Percentiles rank a stretch among this genome's conserved stretches.
These are phyloP conservation scores for Leucocoprinus birnbaumii DNA, from an alignment of 768 basidiomycete species.

Conservation along the genomic window DNA sequence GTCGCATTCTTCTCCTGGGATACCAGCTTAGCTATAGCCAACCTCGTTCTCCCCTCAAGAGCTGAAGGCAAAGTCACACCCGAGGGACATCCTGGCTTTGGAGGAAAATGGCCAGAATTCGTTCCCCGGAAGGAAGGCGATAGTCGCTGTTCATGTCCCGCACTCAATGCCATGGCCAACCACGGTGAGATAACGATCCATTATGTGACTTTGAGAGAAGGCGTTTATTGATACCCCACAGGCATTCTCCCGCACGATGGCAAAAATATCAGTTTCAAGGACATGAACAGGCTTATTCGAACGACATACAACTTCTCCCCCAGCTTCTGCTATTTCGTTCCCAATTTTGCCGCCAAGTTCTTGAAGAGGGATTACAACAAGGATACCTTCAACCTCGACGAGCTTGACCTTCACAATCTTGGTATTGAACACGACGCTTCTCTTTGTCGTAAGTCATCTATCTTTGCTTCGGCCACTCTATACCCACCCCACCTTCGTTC, in stretches of 20 bases:
- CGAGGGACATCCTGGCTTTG: conserved; percentile 50
- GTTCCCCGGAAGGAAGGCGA: conserved; percentile 55
- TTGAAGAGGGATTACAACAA: conserved; percentile 52
- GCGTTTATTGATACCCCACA: conserved; percentile 14
- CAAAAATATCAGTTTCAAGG: conserved; percentile 61
- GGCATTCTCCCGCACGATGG: conserved; percentile 72
- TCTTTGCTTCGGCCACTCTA: background rate
- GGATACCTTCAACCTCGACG: conserved; percentile 63
- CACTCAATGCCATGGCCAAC: conserved; percentile 79
- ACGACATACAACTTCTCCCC: conserved; percentile 68
- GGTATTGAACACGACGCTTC: conserved; percentile 74
- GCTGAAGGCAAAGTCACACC: conserved; percentile 55
- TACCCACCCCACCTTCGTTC: background rate
- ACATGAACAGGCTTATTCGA: conserved; percentile 40
- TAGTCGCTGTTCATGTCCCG: conserved; percentile 73
- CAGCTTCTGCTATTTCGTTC: conserved; percentile 65
- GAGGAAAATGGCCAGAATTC: conserved; percentile 70
- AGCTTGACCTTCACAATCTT: conserved; percentile 72
- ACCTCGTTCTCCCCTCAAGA: conserved; percentile 47
- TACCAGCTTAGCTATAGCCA: conserved; percentile 43
- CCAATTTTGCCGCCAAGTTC: conserved; percentile 55
- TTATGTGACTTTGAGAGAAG: background rate
- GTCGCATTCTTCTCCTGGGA: conserved; percentile 43
- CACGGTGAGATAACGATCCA: conserved; percentile 50
- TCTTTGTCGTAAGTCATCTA: conserved; percentile 49